A percentile compares a stretch with the other conserved stretches of the same genome.
Conservation (phyloP, 1,284 basidiomycete species). For the Malassezia globosa region DNA sequence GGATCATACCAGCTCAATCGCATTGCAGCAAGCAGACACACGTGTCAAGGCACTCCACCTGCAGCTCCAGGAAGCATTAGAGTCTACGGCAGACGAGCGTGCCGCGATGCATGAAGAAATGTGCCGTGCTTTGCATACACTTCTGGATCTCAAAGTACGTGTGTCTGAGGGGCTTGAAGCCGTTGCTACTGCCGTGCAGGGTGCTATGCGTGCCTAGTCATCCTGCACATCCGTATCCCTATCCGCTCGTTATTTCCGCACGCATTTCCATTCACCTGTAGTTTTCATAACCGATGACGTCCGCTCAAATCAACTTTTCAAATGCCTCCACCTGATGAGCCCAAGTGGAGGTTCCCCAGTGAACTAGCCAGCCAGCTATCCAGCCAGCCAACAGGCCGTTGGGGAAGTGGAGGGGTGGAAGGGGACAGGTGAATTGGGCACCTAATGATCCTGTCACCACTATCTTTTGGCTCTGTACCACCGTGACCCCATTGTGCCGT, state of each 20-base stretch:
- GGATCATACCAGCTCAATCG: constrained; percentile 12
- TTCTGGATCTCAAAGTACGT: constrained; percentile 17
- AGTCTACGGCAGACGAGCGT: constrained; percentile 14
- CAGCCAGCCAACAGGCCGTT: too few species aligned
- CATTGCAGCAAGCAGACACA: constrained; percentile 16
- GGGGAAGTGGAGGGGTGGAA: too few species aligned
- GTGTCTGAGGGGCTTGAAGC: constrained; percentile 12
- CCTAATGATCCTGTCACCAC: too few species aligned
- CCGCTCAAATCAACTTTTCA: too few species aligned
- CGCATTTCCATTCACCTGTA: too few species aligned
- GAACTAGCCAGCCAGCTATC: too few species aligned
- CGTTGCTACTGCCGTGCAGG: constrained; percentile 5
- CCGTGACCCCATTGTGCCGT: constrained; percentile 6
- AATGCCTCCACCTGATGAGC: too few species aligned
- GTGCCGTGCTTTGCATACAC: constrained; percentile 15
- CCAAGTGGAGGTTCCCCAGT: neutral
- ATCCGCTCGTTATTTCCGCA: too few species aligned
- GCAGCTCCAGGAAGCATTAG: constrained; percentile 15
- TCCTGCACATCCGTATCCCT: neutral
- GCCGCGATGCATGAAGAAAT: constrained; percentile 16
- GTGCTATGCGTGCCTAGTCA: neutral
- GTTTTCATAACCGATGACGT: too few species aligned
- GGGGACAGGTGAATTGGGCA: too few species aligned
- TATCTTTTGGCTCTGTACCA: too few species aligned
- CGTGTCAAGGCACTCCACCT: constrained; percentile 7